These are phyloP conservation scores for Cucurbita moschata DNA, from an alignment of 306 rosid species.

Conservation along the genomic window DNA sequence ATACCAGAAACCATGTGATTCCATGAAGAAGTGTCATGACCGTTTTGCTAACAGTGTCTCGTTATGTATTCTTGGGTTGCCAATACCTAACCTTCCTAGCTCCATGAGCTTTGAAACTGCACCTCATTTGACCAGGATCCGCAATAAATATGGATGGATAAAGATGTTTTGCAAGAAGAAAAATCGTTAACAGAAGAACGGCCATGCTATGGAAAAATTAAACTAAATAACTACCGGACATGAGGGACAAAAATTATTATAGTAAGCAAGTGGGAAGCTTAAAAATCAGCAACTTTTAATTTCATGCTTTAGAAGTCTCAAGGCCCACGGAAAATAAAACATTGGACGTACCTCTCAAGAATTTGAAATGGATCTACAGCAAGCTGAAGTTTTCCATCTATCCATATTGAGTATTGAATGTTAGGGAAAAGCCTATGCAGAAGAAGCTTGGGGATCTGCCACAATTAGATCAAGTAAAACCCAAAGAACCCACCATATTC, in stretches of 20 bases:
- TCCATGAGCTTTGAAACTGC: neutral
- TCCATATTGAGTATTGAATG: slow-evolving; percentile 77
- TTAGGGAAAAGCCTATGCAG: slow-evolving; percentile 91
- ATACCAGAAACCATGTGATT: neutral
- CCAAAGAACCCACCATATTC: neutral
- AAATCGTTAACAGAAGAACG: neutral
- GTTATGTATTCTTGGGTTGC: neutral
- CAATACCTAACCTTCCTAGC: neutral
- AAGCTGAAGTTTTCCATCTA: slow-evolving; percentile 91
- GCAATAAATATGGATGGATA: neutral
- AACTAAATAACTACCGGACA: neutral
- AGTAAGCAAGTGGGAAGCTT: neutral
- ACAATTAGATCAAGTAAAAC: neutral
- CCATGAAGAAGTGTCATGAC: neutral
- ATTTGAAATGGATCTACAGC: slow-evolving; percentile 70
- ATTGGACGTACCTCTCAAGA: slow-evolving; percentile 61
- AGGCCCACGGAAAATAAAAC: neutral
- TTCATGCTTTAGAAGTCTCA: neutral
- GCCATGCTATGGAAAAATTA: neutral
- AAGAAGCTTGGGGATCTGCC: slow-evolving; percentile 93
- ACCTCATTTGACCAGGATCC: neutral
- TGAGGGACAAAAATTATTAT: neutral
- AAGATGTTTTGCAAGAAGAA: neutral
- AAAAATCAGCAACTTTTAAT: neutral
- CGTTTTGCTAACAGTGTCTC: neutral